Base-by-base conservation (phyloP, 768 basidiomycete genomes). In the Hydnomerulius pinastri region DNA sequence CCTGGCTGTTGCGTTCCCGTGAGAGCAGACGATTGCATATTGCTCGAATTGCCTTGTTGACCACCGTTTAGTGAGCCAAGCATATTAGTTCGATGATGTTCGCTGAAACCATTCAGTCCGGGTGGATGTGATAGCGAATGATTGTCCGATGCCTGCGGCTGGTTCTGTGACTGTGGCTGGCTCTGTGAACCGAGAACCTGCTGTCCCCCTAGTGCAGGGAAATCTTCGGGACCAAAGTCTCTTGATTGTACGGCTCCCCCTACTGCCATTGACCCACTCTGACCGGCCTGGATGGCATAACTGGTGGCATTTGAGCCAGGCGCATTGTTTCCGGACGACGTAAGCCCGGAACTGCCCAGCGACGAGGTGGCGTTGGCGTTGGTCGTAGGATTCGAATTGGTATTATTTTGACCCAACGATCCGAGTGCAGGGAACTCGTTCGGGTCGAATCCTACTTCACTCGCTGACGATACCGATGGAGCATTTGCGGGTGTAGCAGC, bases 381-480 rank as follows among this genome's bases (percentile, higher is more conserved):
- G 11, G 65, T 51, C 33, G 69, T 63, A 36, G 69, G 71, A 57
- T 71, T 76, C 36, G 63, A 73, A 58, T 54, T 72, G 36, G n/a
- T n/a, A n/a, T 66, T 73, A 42, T 71, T 73, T 52, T 74, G 77
- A 12, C 79, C 77, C 36, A 85, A 83, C 33, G 79, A 74, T 27
- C 90, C 90, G 17, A 92, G 80, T 12, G 88, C 90, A n/a, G 90
- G 90, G 59, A 92, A 91, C 69, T 91, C 90, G 62, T 89, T 90
- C 27, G 83, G 89, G 74, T 92, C 90, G 32, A 91, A 81, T 17
- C 85, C 86, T 51, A 88, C 83, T 63, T 91, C 90, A 66, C 79
- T 85, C 28, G 80, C 74, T 23, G 86, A 86, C 43, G 82, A 83
- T 53, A 76, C 78, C 41, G 82, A 82, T 40, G 83, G 80, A 30